Evolutionary conservation across 2,329 filamentous ascomycete species (phyloP), one percentile per base, ranked within the genome.

Genomic region (Malbranchea cinnamomea): DNA sequence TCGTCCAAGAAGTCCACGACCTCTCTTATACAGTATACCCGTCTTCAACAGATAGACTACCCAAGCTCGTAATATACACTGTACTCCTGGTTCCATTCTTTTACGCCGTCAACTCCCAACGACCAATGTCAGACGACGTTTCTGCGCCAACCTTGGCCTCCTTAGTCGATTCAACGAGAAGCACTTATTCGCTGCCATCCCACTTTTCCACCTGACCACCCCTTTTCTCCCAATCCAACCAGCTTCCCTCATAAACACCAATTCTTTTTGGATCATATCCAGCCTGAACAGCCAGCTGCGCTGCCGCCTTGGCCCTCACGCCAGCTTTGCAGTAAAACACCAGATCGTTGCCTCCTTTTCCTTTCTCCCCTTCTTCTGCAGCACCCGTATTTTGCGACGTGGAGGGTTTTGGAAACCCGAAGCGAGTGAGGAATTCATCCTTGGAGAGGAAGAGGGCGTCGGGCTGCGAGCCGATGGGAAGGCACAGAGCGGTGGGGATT

Each of bases 301-400:
- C 84, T 5, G 85, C 85, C 1, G 79, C 71, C 26, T 66, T 63
- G 43, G 81, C 83, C 49, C 89, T 66, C 39, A 95, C 81, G 2
- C 89, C 89, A 0, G 85, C 76, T 60, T 83, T 91, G 59, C 89
- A 98, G 55, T 93, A 95, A 47, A 95, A 89, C 3, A 95, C 66
- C 9, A 93, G 44, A 36, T 61, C 53, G 28, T 52, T 45, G 6
- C 35, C 34, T 10, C 19, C 31, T 11, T 35, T 20, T 10, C 26
- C 30, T 28, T 52, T 45, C 8, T 36, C 34, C n/a, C 19, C 31
- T 11, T 35, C 22, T 10, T 28, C 30, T 10, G 30, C 32, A 4
- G 31, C 30, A 26, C 12, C 23, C 18, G 54, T 51, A 25, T 70
- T 63, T n/a, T n/a, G n/a, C n/a, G n/a, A n/a, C 36, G 60, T 60